These are phyloP conservation scores for Knufia fluminis DNA, from an alignment of 2,329 filamentous ascomycete genomes.

Conservation along the genomic window DNA sequence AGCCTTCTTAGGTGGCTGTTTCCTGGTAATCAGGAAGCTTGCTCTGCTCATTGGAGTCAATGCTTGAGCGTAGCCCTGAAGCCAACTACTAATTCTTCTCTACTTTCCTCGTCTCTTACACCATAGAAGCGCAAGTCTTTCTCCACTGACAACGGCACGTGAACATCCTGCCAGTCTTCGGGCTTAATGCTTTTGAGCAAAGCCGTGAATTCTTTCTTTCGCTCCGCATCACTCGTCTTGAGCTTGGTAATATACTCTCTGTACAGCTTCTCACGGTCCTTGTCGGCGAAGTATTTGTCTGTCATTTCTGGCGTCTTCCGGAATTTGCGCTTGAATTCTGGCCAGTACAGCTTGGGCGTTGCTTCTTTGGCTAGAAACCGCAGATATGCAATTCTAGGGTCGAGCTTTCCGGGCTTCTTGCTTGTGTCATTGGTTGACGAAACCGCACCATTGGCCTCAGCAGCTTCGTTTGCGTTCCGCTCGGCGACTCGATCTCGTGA, in stretches of 20 bases:
- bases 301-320: conserved; percentile 70
- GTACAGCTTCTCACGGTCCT: conserved; percentile 41
- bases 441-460: neutral
- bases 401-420: conserved; percentile 58
- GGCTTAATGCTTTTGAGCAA: conserved; percentile 30
- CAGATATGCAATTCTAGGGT: conserved; percentile 75
- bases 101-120: conserved; percentile 13
- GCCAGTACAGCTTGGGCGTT: conserved; percentile 90
- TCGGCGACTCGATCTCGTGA: conserved; percentile 63
- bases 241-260: conserved; percentile 38
- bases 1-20: no score
- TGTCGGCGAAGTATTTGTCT: conserved; percentile 35
- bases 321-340: conserved; percentile 88
- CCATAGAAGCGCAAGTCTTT: conserved; percentile 19
- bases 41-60: no score
- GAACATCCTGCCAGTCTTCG: conserved; percentile 3
- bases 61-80: conserved; percentile 11
- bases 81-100: conserved; percentile 19
- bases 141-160: conserved; percentile 11
- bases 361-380: conserved; percentile 72
- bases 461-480: conserved; percentile 48
- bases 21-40: no score
- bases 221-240: conserved; percentile 37
- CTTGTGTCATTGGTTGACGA: neutral
- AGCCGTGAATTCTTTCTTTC: conserved; percentile 38